These are phyloP conservation scores for Melanomma pulvis-pyrius DNA, from an alignment of 495 filamentous ascomycete genomes.

Conservation along the genomic window DNA sequence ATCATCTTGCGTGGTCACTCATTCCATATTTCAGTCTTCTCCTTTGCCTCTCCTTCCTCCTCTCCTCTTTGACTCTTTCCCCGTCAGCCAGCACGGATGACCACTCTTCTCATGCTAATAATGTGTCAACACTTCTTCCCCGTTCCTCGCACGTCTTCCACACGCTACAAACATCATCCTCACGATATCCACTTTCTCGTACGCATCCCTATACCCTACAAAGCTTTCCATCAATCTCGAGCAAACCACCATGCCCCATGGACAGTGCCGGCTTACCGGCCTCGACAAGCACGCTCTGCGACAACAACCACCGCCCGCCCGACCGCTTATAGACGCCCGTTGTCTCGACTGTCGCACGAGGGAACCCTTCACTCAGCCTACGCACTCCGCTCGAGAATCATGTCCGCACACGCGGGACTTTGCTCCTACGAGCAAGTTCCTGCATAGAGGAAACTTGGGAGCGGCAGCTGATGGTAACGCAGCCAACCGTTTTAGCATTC, in stretches of 20 bases:
- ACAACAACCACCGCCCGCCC: neutral
- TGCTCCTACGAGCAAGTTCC: slow-evolving; percentile 17
- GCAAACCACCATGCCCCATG: slow-evolving; percentile 5
- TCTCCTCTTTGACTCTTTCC: neutral
- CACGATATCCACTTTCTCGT: neutral
- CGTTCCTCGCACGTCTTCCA: neutral
- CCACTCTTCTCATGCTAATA: neutral
- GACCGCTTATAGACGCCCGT: slow-evolving; percentile 4
- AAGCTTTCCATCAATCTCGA: neutral
- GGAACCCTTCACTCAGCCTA: neutral
- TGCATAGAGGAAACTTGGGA: neutral
- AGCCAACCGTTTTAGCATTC: slow-evolving; percentile 35
- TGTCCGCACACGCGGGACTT: slow-evolving; percentile 21
- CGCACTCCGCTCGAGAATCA: neutral
- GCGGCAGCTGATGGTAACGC: slow-evolving; percentile 4
- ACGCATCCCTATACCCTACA: slow-evolving; percentile 12
- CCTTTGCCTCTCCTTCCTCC: neutral
- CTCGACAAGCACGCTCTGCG: neutral
- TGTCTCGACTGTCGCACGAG: slow-evolving; percentile 4
- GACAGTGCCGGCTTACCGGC: slow-evolving; percentile 1
- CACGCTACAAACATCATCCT: neutral
- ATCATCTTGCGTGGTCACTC: neutral
- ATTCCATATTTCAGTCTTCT: neutral
- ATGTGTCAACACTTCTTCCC: neutral
- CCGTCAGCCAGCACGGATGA: neutral